Evolutionary conservation across 2,329 filamentous ascomycete genomes (phyloP).

Genomic region (Colletotrichum spaethianum): DNA sequence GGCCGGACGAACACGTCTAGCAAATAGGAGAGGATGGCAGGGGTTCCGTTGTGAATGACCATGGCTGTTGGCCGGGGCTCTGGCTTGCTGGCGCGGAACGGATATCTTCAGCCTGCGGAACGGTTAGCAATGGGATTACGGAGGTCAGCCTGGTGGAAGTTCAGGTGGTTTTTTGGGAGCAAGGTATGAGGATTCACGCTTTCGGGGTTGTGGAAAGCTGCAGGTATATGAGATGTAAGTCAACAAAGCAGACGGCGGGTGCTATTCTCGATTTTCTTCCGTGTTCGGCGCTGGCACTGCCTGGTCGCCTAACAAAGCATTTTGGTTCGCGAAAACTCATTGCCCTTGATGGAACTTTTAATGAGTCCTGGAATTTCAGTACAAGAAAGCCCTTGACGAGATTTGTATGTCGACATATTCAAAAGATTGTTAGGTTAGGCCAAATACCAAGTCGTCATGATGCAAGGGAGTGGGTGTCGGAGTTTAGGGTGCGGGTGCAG

Average conservation of each 20-base stretch:
- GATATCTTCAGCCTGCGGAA: too few relatives aligned
- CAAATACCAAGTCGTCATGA: too few relatives aligned
- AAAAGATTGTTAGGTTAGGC: not conserved
- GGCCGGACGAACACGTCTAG: not conserved
- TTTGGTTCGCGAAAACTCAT: not conserved
- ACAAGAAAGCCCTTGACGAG: not conserved
- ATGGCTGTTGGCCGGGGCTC: not conserved
- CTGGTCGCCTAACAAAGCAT: not conserved
- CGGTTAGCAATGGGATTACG: not conserved
- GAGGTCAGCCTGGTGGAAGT: not conserved
- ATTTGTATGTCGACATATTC: rapidly evolving
- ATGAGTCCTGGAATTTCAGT: not conserved
- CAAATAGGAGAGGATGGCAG: not conserved
- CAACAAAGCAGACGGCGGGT: not conserved
- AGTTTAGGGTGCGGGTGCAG: not conserved
- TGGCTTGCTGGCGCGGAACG: not conserved
- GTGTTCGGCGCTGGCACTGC: not conserved
- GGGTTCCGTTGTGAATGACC: not conserved
- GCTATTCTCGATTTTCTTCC: not conserved
- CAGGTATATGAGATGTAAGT: not conserved
- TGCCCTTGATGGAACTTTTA: not conserved
- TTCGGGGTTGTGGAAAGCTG: not conserved
- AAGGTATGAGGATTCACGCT: not conserved
- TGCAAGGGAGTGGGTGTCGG: not conserved
- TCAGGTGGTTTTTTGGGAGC: not conserved